Conservation (phyloP, 2,329 filamentous ascomycete genomes). For the Cordyceps sp. region DNA sequence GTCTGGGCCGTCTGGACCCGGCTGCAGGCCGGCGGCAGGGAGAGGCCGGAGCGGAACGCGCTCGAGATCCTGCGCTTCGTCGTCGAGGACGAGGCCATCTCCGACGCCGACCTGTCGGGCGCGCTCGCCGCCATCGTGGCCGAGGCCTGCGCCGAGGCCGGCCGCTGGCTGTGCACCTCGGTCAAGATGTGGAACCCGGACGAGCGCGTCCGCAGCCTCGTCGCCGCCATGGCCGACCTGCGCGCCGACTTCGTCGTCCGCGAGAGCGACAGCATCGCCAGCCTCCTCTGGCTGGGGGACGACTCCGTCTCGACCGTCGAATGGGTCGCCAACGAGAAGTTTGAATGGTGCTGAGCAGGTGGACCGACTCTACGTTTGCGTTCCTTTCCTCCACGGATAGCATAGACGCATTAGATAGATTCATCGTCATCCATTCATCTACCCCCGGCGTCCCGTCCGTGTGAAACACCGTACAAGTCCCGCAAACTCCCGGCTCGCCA, state of each 20-base stretch:
- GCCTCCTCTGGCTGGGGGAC: slow-evolving; percentile 53
- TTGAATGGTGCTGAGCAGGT: slow-evolving; percentile 48
- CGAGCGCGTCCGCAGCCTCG: slow-evolving; percentile 27
- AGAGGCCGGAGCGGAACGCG: too few relatives aligned
- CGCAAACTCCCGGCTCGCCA: background rate
- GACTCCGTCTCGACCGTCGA: slow-evolving; percentile 36
- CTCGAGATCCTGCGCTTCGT: too few relatives aligned
- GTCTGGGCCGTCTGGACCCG: too few relatives aligned
- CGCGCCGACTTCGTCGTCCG: slow-evolving; percentile 34
- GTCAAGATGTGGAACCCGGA: slow-evolving; percentile 78
- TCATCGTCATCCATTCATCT: slow-evolving; percentile 1
- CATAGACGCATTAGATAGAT: background rate
- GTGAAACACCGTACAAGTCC: background rate
- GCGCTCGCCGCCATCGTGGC: slow-evolving; percentile 49
- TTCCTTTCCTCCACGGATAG: background rate
- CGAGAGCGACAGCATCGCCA: slow-evolving; percentile 51
- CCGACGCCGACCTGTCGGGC: too few relatives aligned
- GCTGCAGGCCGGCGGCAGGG: too few relatives aligned
- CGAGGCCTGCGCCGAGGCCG: slow-evolving; percentile 54
- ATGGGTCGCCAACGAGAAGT: slow-evolving; percentile 66
- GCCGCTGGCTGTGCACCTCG: slow-evolving; percentile 49
- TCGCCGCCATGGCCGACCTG: slow-evolving; percentile 28
- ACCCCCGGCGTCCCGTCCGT: background rate
- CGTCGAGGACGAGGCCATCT: too few relatives aligned
- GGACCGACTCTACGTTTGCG: background rate